These are phyloP conservation scores for Carex littledalei DNA, from an alignment of 176 grass and related monocot species.

Conservation along the genomic window DNA sequence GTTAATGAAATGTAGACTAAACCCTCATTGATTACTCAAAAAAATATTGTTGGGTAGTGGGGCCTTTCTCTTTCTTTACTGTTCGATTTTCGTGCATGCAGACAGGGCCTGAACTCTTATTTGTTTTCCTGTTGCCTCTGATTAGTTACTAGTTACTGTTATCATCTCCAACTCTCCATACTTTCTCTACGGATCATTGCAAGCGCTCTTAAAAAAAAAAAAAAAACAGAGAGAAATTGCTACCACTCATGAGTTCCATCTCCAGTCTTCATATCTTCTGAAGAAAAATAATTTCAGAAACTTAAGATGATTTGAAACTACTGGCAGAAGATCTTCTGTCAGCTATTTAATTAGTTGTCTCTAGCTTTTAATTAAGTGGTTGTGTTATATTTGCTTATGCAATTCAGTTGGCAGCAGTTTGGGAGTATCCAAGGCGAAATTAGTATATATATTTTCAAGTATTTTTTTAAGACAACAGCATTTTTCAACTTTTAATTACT, in stretches of 20 bases:
- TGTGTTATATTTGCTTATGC: neutral
- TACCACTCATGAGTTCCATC: neutral
- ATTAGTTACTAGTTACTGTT: conserved; percentile 16
- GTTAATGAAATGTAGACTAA: no score
- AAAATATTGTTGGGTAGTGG: no score
- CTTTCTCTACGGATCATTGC: neutral
- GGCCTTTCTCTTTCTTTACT: neutral
- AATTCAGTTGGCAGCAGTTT: neutral
- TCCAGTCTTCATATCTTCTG: neutral
- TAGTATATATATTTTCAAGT: neutral
- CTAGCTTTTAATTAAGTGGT: neutral
- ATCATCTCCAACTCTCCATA: neutral
- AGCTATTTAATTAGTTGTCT: conserved; percentile 7
- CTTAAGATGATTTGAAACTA: conserved; percentile 13
- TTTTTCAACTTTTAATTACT: neutral
- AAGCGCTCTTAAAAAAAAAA: neutral
- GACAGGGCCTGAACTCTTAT: conserved; percentile 1
- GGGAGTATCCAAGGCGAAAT: neutral
- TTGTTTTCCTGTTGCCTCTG: conserved; percentile 22
- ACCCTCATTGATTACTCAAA: no score
- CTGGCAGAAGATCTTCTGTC: neutral
- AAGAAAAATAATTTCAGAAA: neutral
- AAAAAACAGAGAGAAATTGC: neutral
- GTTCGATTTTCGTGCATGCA: neutral
- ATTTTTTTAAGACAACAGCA: neutral